Base-by-base conservation (phyloP, 305 asterid species). In the Rubia balearica region DNA sequence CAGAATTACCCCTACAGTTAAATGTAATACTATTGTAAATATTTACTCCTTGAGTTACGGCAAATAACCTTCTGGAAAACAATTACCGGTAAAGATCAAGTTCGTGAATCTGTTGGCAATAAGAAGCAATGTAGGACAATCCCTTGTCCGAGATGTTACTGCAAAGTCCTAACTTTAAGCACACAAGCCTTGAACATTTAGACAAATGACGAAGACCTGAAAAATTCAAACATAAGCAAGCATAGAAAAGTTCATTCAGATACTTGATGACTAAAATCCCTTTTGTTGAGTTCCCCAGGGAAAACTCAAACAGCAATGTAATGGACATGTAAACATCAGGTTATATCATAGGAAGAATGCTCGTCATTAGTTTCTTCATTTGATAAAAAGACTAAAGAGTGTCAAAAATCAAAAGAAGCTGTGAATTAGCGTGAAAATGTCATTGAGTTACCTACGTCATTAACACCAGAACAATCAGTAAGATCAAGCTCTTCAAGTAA, bases 131-230 rank as follows among this genome's bases (percentile, higher is more conserved):
- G 73, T 68, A 81, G 71, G 81, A 79, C 68, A 89, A 74, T 40
- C 96, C 96, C 80, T 87, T 82, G 80, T 86, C 82, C 3, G 96
- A 80, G 73, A 89, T 73, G 63, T 83, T 80, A 68, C 74, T 45
- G 61, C 96, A 89, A 65, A 89, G 81, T 56, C 93, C 93, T 77
- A 89, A 83, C 78, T 89, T 89, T 83, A 89, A 74, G 64, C 85
- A 78, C 36, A 62, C 24, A 65, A 87, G 88, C 76, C 79, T 81
- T 17, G 83, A 77, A 78, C 96, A 87, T 61, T 78, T 84, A 11
- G 93, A 87, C 68, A 89, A 71, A 81, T 84, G 70, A 65, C 80
- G 77, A 73, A 89, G 77, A 72, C 96, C 96, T 89, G 85, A 68
- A 74, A 71, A 71, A 45, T 45, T 21, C 11, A 68, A 61, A 40